These are phyloP conservation scores for Desmodesmus armatus DNA, from an alignment of 139 green algal species.

Conservation along the genomic window DNA sequence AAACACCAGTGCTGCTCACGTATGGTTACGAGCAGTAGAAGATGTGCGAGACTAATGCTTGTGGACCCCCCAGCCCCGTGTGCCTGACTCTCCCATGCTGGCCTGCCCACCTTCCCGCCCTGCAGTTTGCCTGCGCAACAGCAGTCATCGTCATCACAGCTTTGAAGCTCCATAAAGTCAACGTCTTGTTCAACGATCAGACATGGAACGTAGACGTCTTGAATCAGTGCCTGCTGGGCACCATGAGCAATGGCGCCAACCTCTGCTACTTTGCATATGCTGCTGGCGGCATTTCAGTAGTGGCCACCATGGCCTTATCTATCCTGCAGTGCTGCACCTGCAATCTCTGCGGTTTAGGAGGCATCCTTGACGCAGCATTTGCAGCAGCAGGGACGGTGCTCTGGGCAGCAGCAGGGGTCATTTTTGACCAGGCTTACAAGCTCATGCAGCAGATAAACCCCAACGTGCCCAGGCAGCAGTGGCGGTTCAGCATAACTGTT, in stretches of 20 bases:
- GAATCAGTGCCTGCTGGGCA: constrained; percentile 32
- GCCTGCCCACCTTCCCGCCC: not conserved
- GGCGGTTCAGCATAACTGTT: not conserved
- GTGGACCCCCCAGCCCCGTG: not conserved
- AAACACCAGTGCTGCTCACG: not conserved
- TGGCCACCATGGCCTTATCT: constrained; percentile 13
- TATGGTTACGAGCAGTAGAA: not conserved
- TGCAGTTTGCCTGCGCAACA: constrained; percentile 15
- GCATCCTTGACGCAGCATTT: constrained; percentile 31
- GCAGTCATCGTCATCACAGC: constrained; percentile 44
- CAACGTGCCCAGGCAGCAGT: not conserved
- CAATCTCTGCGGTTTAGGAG: constrained; percentile 40
- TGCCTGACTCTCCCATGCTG: not conserved
- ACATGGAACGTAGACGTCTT: constrained; percentile 6
- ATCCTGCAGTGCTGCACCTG: constrained; percentile 50
- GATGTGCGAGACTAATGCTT: not conserved
- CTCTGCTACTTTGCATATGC: constrained; percentile 43
- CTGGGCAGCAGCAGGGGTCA: constrained; percentile 28
- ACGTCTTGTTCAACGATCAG: not conserved
- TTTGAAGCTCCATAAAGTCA: constrained; percentile 35
- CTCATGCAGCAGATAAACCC: not conserved
- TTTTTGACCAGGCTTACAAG: constrained; percentile 27
- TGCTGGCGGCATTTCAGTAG: constrained; percentile 39
- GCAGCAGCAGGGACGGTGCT: constrained; percentile 23
- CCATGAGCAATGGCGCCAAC: constrained; percentile 19